Conservation (phyloP, 2,329 filamentous ascomycete species). For the Claviceps spartinae region DNA sequence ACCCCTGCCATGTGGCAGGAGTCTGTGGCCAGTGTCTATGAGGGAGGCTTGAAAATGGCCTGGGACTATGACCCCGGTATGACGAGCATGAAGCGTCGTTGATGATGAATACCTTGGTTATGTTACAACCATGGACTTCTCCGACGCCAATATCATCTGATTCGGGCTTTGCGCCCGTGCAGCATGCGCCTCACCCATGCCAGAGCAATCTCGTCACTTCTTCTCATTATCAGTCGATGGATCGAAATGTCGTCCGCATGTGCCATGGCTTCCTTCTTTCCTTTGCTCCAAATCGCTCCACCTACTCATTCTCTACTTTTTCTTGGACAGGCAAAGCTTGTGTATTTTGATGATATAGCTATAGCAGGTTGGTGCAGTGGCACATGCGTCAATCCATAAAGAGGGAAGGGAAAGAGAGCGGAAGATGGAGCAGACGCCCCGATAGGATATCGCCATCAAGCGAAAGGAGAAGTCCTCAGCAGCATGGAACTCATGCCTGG, state of each 20-base stretch:
- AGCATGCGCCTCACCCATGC: not conserved
- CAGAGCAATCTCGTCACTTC: not conserved
- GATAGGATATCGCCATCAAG: not conserved
- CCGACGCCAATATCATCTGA: not conserved
- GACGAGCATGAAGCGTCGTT: conserved; percentile 19
- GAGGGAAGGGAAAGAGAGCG: not conserved
- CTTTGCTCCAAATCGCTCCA: too few relatives aligned
- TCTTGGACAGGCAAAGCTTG: not conserved
- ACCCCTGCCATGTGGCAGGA: conserved; percentile 64
- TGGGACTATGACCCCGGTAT: conserved; percentile 40
- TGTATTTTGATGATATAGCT: not conserved
- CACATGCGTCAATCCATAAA: not conserved
- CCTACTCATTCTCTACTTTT: not conserved
- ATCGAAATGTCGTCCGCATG: not conserved
- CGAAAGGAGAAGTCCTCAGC: not conserved
- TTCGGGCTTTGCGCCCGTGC: not conserved
- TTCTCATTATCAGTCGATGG: not conserved
- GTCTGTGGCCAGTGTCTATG: conserved; percentile 55
- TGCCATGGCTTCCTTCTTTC: not conserved
- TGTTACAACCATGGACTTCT: not conserved
- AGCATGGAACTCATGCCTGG: not conserved
- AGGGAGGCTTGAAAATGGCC: conserved; percentile 46
- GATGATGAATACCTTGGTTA: not conserved
- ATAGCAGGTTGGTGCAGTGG: not conserved
- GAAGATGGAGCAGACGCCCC: not conserved